Base-by-base conservation (phyloP, 1,284 basidiomycete genomes). In the Ganoderma sinense region DNA sequence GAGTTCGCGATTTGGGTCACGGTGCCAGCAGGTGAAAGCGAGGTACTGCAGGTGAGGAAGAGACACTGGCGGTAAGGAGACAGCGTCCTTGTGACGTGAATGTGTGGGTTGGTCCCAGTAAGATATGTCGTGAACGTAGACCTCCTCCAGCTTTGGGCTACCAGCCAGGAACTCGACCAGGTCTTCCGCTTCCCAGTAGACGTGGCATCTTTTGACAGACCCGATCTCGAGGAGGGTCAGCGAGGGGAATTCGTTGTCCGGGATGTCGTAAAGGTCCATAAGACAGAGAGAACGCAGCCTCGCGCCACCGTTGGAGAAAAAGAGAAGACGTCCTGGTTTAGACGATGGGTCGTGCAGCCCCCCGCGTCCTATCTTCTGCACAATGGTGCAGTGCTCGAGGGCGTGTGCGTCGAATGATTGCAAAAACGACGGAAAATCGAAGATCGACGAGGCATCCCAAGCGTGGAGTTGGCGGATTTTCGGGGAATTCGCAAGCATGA, bases 281-380 rank as follows among this genome's bases (percentile, higher is more conserved):
- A 66, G 65, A 26, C 51, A 66, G 16, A 66, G 45, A 36, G 59
- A 66, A n/a, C 65, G 58, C 8, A 66, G 45, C 45, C 39, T 61
- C 2, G 26, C 45, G 8, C 59, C 59, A 23, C 33, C 18, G 33
- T 26, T 43, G 8, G 43, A 26, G 59, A 66, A 61, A 41, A 66
- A 60, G 16, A 45, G 45, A 18, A 62, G n/a, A 20, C 16, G 43
- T 20, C 43, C 43, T 20, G 43, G 40, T 41, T 41, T 16, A 16
- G 40, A 10, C 11, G 40, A 41, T 16, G 11, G 10, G 14, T 41
- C 40, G 14, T 16, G 40, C 23, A n/a, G n/a, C n/a, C 1, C 29
- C 53, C 31, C 36, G 29, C 31, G 14, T 20, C 4, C 18, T 0
- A 6, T 26, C 2, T 36, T 23, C 11, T 7, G 33, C 33, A 33